Evolutionary conservation across 2,329 filamentous ascomycete species (phyloP).

Genomic region (Aspergillus unguis): DNA sequence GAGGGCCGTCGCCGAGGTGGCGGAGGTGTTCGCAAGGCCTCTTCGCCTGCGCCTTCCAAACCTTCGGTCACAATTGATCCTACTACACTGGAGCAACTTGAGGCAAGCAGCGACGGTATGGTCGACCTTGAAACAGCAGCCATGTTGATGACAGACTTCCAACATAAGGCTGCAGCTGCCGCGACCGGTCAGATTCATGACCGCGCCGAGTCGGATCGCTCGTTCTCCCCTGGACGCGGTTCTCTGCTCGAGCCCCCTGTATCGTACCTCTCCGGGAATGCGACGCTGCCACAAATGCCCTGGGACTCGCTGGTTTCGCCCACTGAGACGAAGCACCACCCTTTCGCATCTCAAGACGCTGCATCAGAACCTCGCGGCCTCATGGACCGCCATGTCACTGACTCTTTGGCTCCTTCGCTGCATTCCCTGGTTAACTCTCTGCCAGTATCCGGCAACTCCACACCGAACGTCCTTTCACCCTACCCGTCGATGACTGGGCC

Average conservation of each 20-base stretch:
- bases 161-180: conserved; percentile 84
- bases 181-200: conserved; percentile 50
- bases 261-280: conserved; percentile 72
- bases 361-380: conserved; percentile 59
- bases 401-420: conserved; percentile 62
- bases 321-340: conserved; percentile 65
- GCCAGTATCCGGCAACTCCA: conserved; percentile 65
- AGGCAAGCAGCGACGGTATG: conserved; percentile 82
- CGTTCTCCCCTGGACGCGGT: conserved; percentile 69
- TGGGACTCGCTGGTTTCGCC: conserved; percentile 86
- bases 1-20: conserved; percentile 73
- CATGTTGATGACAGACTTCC: conserved; percentile 97
- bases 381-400: conserved; percentile 61
- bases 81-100: conserved; percentile 85
- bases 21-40: conserved; percentile 37
- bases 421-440: conserved; percentile 71
- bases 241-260: conserved; percentile 74
- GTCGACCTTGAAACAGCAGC: conserved; percentile 96
- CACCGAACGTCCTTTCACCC: conserved; percentile 71
- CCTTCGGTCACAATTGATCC: conserved; percentile 77
- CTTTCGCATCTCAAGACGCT: conserved; percentile 62
- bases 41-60: conserved; percentile 61
- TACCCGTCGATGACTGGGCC: conserved; percentile 66
- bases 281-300: conserved; percentile 79
- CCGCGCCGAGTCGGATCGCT: conserved; percentile 51